Evolutionary conservation across 179 eudicot species (phyloP), one percentile per base, ranked within the genome.

Genomic region (Nepenthes alata): DNA sequence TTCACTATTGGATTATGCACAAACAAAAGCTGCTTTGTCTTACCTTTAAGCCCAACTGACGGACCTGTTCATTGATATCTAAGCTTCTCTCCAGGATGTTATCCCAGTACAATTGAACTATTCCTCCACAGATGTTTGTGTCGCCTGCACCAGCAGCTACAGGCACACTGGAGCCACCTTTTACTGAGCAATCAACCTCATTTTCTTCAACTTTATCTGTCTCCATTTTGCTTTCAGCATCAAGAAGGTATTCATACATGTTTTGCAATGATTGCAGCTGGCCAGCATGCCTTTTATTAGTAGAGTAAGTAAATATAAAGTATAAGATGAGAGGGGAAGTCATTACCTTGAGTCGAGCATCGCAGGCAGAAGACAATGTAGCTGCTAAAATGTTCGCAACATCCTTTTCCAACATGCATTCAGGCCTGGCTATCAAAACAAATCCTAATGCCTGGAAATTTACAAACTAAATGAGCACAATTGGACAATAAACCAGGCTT

Each of bases 131-230:
- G 55, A 89, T 87, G 77, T 93, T 93, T 56, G 98, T 81, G 70
- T 93, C 98, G 70, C 98, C 98, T 37, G 95, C 97, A 77, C 98
- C 98, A 25, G 98, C 98, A 80, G 98, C 98, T 67, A 83, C 93
- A 61, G 98, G 97, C 59, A 90, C 98, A 62, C 61, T 80, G 14
- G 78, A 76, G 59, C 78, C 81, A 72, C 80, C 83, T 63, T 74
- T 81, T 61, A 56, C 58, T 6, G 88, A 37, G 61, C 70, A 47
- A 65, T 68, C 57, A 66, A 58, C 70, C 16, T 67, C 83, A 72
- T 77, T 73, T n/a, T 70, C 63, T 67, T 62, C 80, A 13, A 64
- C 74, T 69, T 75, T 75, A 61, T 83, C 91, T 8, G 80, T 68
- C 48, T 73, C 94, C 89, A 93, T 63, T 75, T 81, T 91, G 64